Base-by-base conservation (phyloP, 345 rosid genomes). In the Pugionium dolabratum region DNA sequence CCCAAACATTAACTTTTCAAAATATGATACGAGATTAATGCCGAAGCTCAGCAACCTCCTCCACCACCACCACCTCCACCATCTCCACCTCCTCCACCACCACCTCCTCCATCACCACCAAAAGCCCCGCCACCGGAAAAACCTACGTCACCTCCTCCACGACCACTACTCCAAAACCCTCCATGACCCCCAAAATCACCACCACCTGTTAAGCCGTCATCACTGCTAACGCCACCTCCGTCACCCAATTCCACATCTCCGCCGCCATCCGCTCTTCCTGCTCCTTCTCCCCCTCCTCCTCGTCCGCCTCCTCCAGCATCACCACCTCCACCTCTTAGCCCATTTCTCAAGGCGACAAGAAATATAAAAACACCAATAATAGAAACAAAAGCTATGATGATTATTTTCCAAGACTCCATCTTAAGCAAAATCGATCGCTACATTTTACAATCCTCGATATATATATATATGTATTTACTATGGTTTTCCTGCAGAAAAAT, bases 101-200 rank as follows among this genome's bases (percentile, higher is more conserved):
- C 27, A 35, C 55, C 66, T 4, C 54, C 66, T 1, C 35, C 32
- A 4, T 54, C 66, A 42, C 11, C 7, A 6, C 54, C 36, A 3
- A 54, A 62, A 1, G 39, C 60, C 2, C 71, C 71, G 0, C 37
- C 62, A 53, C 57, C 75, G 0, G 54, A 62, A 47, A 32, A 25
- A 3, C 59, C 47, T 5, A 53, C 46, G 2, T n/a, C 75, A 30
- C 61, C 59, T 34, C 75, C 75, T 34, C 75, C 75, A 4, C 63
- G 54, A 47, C 75, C 70, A 11, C 47, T 9, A 25, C 32, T 50
- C 59, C 41, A 51, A 51, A 50, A 30, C 5, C 59, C 69, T 51
- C 50, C 69, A 66, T 56, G 39, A 25, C 63, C 64, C 27, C 54
- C 71, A 37, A 30, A 7, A 55, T 67, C 48, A 56, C 41, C 54